Base-by-base conservation (phyloP, 2,329 filamentous ascomycete genomes). In the Monosporascus sp. region DNA sequence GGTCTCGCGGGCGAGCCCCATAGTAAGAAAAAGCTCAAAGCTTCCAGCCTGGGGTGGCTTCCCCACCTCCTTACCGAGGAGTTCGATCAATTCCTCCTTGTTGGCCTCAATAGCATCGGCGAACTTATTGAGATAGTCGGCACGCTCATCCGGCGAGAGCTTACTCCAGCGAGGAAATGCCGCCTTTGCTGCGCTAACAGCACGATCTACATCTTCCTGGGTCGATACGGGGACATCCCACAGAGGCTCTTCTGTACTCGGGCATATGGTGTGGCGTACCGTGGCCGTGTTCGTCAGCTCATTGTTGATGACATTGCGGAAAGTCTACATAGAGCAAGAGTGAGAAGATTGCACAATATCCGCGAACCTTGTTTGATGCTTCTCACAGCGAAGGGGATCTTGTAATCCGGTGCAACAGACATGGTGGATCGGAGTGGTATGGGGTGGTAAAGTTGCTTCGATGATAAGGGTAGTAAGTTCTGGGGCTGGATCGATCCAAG, bases 281-380 rank as follows among this genome's bases (percentile, higher is more conserved):
- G 72, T 61, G 14, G 70, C 54, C 1, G 76, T 78, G n/a, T 72
- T 62, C 17, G 66, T 68, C 56, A 76, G 65, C 65, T 78, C 67
- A 55, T 77, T 78, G 55, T 79, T 73, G 60, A 82, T 73, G 56
- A 77, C 70, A 67, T 80, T 81, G 57, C 71, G 69, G 61, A 77
- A 80, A 9, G n/a, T 37, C 27, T 52, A 8, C 31, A 5, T 17
- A 7, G 34, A 22, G 17, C 2, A 34, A 16, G 31, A 7, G 24
- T 48, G 14, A 52, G 22, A 48, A 31, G 46, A 27, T 17, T 14
- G n/a, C 14, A 27, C 6, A 34, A 34, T 34, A 16, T 9, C 17
- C 3, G 17, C 26, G 46, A 20, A 31, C 14, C 16, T 14, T 22
- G 7, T n/a, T 19, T n/a, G 20, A 48, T 50, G 36, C 22, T 48